Evolutionary conservation across 768 basidiomycete genomes (phyloP).

Genomic region (Russula sp.): DNA sequence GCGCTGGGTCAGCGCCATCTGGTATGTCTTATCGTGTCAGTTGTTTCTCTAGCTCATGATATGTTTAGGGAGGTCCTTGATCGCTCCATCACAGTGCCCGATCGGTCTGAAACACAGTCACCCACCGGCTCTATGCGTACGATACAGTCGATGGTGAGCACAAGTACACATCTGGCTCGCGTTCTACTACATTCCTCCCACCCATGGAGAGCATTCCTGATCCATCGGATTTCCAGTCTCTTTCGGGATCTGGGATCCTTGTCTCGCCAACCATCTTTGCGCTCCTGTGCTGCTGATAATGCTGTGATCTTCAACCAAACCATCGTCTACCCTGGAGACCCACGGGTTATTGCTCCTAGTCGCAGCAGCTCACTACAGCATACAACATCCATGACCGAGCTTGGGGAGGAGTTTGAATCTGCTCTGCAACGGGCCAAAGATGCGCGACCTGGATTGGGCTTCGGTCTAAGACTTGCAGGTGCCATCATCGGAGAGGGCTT

Average conservation of each 20-base stretch:
- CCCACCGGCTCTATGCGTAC: constrained; percentile 66
- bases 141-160: constrained; percentile 54
- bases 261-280: constrained; percentile 48
- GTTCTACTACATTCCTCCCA: constrained; percentile 74
- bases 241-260: constrained; percentile 43
- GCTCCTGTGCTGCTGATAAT: constrained; percentile 61
- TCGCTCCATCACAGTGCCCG: constrained; percentile 52
- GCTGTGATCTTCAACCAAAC: constrained; percentile 66
- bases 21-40: constrained; percentile 46
- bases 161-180: constrained; percentile 54
- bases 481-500: constrained; percentile 47
- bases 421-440: constrained; percentile 45
- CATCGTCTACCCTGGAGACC: constrained; percentile 70
- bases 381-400: constrained; percentile 64
- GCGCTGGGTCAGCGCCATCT: constrained; percentile 88
- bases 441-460: constrained; percentile 43
- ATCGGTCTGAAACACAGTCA: constrained; percentile 48
- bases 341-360: constrained; percentile 67
- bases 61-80: constrained; percentile 72
- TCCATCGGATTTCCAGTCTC: constrained; percentile 57
- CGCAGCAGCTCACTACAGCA: constrained; percentile 51
- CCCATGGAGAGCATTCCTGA: constrained; percentile 69
- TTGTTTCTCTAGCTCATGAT: not conserved
- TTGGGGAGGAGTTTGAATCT: constrained; percentile 55
- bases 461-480: constrained; percentile 42